Conservation (phyloP, 345 rosid species). For the Chamaenerion angustifolium region DNA sequence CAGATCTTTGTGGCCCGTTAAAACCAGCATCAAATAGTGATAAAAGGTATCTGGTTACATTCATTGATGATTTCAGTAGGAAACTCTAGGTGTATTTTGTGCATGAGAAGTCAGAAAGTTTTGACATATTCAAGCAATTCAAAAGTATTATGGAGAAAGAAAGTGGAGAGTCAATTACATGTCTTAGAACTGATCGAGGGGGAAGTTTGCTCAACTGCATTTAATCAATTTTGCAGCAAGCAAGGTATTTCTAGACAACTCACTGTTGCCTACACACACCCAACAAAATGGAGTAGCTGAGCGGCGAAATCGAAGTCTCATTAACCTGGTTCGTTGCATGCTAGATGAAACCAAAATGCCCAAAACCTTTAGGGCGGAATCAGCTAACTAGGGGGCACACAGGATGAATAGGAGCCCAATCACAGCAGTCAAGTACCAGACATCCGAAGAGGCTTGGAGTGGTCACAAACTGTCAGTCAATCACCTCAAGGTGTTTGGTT, state of each 20-base stretch:
- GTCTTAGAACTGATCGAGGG: not conserved
- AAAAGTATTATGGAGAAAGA: conserved; percentile 1
- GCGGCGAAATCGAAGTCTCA: not conserved
- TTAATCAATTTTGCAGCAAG: not conserved
- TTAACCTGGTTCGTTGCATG: not conserved
- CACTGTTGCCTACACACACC: not conserved
- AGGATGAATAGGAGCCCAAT: not conserved
- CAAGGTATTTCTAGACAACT: not conserved
- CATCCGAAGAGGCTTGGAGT: not conserved
- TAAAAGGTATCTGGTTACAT: not conserved
- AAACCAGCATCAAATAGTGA: not conserved
- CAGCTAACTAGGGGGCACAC: too few species aligned
- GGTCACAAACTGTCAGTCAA: not conserved
- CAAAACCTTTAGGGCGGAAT: not conserved
- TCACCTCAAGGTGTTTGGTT: not conserved
- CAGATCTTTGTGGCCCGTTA: not conserved
- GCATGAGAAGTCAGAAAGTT: not conserved
- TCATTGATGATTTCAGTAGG: not conserved
- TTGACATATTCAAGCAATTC: not conserved
- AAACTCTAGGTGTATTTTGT: conserved; percentile 1
- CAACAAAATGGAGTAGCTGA: not conserved
- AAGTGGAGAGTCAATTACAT: not conserved
- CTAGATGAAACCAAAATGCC: not conserved
- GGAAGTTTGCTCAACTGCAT: not conserved
- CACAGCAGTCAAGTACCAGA: too few species aligned